These are phyloP conservation scores for Lactarius tabidus DNA, from an alignment of 768 basidiomycete species.

Conservation along the genomic window DNA sequence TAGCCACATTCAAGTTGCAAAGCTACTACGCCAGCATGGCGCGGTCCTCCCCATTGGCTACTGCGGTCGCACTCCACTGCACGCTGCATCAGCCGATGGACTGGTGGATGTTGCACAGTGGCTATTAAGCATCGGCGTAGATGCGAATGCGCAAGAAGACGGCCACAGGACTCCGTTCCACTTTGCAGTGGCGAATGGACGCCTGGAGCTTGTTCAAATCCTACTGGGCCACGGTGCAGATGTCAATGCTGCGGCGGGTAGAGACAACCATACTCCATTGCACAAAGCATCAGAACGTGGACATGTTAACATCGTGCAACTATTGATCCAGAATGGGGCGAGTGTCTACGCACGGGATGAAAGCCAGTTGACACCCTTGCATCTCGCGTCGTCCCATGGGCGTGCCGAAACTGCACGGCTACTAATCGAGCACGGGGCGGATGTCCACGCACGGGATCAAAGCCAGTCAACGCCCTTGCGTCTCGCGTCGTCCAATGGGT, in stretches of 20 bases:
- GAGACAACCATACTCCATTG: background rate
- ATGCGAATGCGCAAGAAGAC: background rate
- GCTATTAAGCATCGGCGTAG: background rate
- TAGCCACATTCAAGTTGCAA: background rate
- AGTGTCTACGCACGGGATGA: too few species aligned
- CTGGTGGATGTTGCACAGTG: background rate
- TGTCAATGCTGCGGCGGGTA: background rate
- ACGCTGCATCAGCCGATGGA: background rate
- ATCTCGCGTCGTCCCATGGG: background rate
- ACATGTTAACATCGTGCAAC: too few species aligned
- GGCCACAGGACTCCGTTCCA: background rate
- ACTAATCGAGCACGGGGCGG: too few species aligned
- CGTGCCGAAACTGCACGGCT: background rate
- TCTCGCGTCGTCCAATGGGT: background rate
- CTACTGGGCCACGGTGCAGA: background rate
- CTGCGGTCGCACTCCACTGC: background rate
- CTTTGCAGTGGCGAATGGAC: background rate
- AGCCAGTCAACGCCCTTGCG: background rate
- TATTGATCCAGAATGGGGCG: too few species aligned
- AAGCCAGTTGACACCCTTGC: background rate
- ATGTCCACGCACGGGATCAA: too few species aligned
- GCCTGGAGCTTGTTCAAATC: background rate
- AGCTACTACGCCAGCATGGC: background rate
- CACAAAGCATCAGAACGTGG: too few species aligned
- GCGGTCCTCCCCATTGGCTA: background rate